Evolutionary conservation across 108 stramenopile species (phyloP), one percentile per base, ranked within the genome.

Genomic region (Aurantiochytrium sp.): DNA sequence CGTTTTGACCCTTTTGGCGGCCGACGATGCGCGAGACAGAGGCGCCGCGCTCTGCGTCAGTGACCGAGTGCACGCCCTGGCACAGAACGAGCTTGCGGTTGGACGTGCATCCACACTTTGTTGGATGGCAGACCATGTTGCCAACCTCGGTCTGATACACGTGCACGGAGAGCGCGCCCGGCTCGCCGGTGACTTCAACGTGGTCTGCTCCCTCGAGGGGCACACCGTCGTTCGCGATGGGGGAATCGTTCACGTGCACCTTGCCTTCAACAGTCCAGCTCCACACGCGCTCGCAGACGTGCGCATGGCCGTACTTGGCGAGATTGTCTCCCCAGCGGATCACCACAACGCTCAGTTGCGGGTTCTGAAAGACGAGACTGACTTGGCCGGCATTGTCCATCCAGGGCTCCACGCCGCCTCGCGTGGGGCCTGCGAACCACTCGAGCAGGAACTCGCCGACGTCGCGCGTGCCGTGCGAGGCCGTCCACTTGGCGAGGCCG

Each of bases 61-160:
- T 83, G 10, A 83, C 51, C 45, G 76, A 83, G 76, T 83, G 51
- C 28, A 53, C 51, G 25, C 51, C 76, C 25, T 53, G 45, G 76
- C 76, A 83, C 45, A 83, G 45, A 12, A 83, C 76, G 12, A 83
- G 49, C 76, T 83, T 83, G 42, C 64, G 64, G 64, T 83, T 83
- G 49, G 76, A 43, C 6, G 45, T 47, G 76, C 76, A 83, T 8
- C 51, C n/a, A 4, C 45, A 83, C 49, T 83, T 83, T 47, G 76
- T 69, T 10, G 64, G 64, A 42, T 69, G 64, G 5, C 64, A 69
- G 8, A 69, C 64, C 64, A 69, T 69, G 64, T 69, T 69, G 42
- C 21, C 64, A 0, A 53, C 76, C 76, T 83, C 51, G 4, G 76
- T 83, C 45, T n/a, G 76, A 23, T 53, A 83, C 49, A 83, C 76